Conservation (phyloP, 129 eudicot genomes). For the Flaveria sonorensis region DNA sequence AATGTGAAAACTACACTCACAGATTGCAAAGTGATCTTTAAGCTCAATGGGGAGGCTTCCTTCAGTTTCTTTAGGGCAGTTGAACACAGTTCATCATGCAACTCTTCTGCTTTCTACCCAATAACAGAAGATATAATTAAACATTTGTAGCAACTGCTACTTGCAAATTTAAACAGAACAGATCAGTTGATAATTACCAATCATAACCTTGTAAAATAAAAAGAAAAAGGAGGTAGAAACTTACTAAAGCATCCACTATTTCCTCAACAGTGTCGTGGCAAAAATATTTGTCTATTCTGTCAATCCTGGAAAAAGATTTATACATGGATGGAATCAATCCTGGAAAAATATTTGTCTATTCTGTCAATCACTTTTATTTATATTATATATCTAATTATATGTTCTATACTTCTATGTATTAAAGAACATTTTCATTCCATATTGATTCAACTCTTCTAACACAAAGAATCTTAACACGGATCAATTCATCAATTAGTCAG, state of each 20-base stretch:
- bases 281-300: too few species aligned
- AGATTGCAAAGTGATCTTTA: slow-evolving; percentile 80
- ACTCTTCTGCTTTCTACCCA: slow-evolving; percentile 40
- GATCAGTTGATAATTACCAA: background rate
- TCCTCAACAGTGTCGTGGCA: slow-evolving; percentile 73
- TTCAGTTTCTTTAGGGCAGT: slow-evolving; percentile 58
- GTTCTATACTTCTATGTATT: too few species aligned
- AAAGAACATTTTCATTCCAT: too few species aligned
- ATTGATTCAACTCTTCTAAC: too few species aligned
- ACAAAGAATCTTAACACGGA: too few species aligned
- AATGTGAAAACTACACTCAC: slow-evolving; percentile 43
- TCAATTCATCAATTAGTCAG: too few species aligned
- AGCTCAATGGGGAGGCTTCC: slow-evolving; percentile 90
- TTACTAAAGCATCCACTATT: slow-evolving; percentile 83
- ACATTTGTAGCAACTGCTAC: background rate
- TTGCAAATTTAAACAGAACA: background rate
- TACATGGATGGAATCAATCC: too few species aligned
- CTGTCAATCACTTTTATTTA: background rate
- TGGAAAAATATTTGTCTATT: too few species aligned
- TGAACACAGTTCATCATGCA: slow-evolving; percentile 51
- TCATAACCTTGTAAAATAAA: background rate
- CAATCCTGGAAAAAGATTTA: too few species aligned
- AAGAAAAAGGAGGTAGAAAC: slow-evolving; percentile 20
- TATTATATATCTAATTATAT: too few species aligned
- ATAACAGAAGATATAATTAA: background rate